phyloP scores from a whole-genome alignment of 345 rosid species.

The Clausena lansium region DNA sequence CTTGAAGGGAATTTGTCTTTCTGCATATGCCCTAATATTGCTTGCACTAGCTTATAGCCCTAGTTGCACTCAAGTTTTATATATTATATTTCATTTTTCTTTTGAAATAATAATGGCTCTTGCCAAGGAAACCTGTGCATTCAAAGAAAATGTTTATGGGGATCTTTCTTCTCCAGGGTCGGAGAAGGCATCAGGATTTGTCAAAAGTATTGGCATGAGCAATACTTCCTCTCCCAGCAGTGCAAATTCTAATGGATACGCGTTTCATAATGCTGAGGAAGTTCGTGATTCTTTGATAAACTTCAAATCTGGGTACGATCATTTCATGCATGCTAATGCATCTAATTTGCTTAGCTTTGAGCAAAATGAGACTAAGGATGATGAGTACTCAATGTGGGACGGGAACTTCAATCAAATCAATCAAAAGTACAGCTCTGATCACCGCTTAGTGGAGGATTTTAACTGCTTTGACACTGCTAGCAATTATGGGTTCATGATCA shows the following conservation, averaged over 20 bases:
- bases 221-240: constrained; percentile 42
- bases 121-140: constrained; percentile 34
- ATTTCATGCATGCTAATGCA: constrained; percentile 32
- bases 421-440: constrained; percentile 31
- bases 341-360: constrained; percentile 75
- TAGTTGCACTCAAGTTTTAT: neutral
- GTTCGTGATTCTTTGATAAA: constrained; percentile 54
- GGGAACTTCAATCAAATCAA: constrained; percentile 37
- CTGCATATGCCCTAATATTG: constrained; percentile 11
- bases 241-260: constrained; percentile 44
- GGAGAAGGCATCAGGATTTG: constrained; percentile 20
- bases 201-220: constrained; percentile 24
- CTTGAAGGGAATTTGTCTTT: constrained; percentile 5
- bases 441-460: constrained; percentile 37
- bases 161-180: constrained; percentile 43
- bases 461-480: constrained; percentile 37
- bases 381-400: constrained; percentile 38
- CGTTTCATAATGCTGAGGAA: constrained; percentile 42
- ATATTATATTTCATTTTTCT: neutral
- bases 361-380: constrained; percentile 33
- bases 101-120: constrained; percentile 54
- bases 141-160: constrained; percentile 11
- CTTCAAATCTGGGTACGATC: constrained; percentile 39
- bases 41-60: neutral
- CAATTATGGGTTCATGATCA: constrained; percentile 26